Base-by-base conservation (phyloP, 148 eudicot genomes). In the Diospyros kaki region DNA sequence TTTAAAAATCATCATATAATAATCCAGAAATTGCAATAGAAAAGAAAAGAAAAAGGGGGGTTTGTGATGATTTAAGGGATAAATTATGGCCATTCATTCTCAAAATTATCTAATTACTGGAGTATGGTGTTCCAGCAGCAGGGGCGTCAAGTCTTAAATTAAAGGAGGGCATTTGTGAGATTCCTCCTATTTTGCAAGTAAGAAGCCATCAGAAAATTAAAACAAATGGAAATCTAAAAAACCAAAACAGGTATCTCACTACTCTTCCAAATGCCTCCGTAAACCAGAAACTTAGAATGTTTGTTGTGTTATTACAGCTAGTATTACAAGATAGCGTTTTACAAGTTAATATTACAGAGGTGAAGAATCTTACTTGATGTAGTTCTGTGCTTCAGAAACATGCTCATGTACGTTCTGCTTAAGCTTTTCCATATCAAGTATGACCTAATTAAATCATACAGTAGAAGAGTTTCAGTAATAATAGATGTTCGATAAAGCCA, bases 361-460 rank as follows among this genome's bases (percentile, higher is more conserved):
- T 78, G 76, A 77, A 64, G 43, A 58, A 80, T 69, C 89, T 90
- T 81, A 94, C 98, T 39, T 87, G 66, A 90, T 78, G 81, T 85
- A 80, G 69, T 82, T 85, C 46, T 84, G 89, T 51, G 92, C 84
- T 83, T 89, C 89, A 54, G 67, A 83, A 79, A 87, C 78, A 74
- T 84, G 83, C 78, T 87, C 86, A 64, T 85, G 89, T 78, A 79
- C 76, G 53, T 84, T 86, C 75, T 84, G 95, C 91, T 94, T 94
- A 83, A 86, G 90, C 84, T 84, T 94, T 80, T 94, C 98, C 94
- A 94, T 89, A 70, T 93, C 97, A 80, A 85, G 81, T 87, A 94
- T 92, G 41, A 92, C 88, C 98, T 94, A 87, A 87, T 48, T 12
- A 48, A 41, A 61, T 41, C 51, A 69, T 58, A 39, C 45, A 50